Conservation (phyloP, 495 filamentous ascomycete species). For the Lasiosphaeria miniovina region DNA sequence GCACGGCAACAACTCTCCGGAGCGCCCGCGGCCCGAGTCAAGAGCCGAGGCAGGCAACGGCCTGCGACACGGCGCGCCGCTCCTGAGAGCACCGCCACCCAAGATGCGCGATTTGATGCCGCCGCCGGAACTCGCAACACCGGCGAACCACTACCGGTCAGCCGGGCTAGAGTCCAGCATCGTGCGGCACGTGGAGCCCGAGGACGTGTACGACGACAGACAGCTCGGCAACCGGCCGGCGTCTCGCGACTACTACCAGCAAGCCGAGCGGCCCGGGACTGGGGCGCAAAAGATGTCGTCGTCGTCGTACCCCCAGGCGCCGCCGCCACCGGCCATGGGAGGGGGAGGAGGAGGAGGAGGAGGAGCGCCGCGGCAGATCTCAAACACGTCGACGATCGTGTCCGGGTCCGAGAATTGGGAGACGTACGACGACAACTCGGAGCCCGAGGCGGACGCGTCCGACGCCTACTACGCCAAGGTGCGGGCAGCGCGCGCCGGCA, state of each 20-base stretch:
- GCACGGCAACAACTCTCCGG: constrained; percentile 78
- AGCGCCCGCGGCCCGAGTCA: constrained; percentile 57
- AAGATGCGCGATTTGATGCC: constrained; percentile 81
- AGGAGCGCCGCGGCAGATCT: constrained; percentile 56
- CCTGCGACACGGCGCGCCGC: constrained; percentile 42
- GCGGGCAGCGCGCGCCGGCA: constrained; percentile 51
- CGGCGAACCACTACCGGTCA: constrained; percentile 57
- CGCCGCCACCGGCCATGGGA: constrained; percentile 18
- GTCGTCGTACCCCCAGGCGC: constrained; percentile 34
- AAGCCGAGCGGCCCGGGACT: constrained; percentile 31
- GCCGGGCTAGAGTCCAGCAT: constrained; percentile 63
- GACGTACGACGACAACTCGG: constrained; percentile 77
- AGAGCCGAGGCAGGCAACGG: constrained; percentile 27
- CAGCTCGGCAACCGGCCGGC: constrained; percentile 24
- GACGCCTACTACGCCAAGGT: constrained; percentile 77
- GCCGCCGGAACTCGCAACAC: constrained; percentile 63
- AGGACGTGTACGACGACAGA: constrained; percentile 80
- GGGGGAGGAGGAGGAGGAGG: too few species aligned
- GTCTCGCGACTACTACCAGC: constrained; percentile 30
- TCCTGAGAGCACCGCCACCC: constrained; percentile 68
- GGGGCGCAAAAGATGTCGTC: constrained; percentile 8
- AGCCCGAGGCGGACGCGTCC: constrained; percentile 68
- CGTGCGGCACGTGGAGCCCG: constrained; percentile 74
- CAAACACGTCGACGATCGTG: constrained; percentile 61
- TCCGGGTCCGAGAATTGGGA: constrained; percentile 95